A percentile compares a stretch with the other conserved stretches of the same genome.
Evolutionary conservation across 495 filamentous ascomycete genomes (phyloP).

Genomic region (Jackrogersella multiformis): DNA sequence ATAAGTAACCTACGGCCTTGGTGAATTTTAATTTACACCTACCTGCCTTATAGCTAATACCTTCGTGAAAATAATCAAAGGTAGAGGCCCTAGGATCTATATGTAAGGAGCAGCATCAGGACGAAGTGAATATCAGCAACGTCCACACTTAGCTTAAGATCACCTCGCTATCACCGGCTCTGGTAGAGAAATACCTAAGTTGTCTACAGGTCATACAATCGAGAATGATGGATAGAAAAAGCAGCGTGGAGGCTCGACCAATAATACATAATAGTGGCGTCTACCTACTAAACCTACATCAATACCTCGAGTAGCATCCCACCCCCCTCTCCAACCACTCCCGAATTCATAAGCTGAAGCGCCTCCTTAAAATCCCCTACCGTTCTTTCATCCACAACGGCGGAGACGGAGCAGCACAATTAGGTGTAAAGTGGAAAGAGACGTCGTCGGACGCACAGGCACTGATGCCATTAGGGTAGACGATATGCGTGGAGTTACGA

Average conservation of each 20-base stretch:
- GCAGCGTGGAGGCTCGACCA: background rate
- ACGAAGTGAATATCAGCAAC: too few relatives aligned
- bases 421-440: slow-evolving; percentile 40
- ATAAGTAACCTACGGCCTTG: too few relatives aligned
- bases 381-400: slow-evolving; percentile 32
- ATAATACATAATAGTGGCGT: background rate
- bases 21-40: too few relatives aligned
- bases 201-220: background rate
- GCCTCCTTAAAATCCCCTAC: slow-evolving; percentile 34
- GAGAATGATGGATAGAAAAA: background rate
- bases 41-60: too few relatives aligned
- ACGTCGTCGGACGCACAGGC: slow-evolving; percentile 32
- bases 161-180: background rate
- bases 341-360: slow-evolving; percentile 1
- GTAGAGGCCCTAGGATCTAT: too few relatives aligned
- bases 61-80: too few relatives aligned
- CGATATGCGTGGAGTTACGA: slow-evolving; percentile 44
- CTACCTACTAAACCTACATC: background rate
- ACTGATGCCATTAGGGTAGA: slow-evolving; percentile 44
- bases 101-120: too few relatives aligned
- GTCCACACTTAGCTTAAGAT: too few relatives aligned
- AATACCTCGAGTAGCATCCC: slow-evolving; percentile 40
- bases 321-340: slow-evolving; percentile 28
- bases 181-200: background rate
- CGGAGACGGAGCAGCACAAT: slow-evolving; percentile 34